These are phyloP conservation scores for Leishmania braziliensis DNA, from an alignment of 208 protist genomes.

Conservation along the genomic window DNA sequence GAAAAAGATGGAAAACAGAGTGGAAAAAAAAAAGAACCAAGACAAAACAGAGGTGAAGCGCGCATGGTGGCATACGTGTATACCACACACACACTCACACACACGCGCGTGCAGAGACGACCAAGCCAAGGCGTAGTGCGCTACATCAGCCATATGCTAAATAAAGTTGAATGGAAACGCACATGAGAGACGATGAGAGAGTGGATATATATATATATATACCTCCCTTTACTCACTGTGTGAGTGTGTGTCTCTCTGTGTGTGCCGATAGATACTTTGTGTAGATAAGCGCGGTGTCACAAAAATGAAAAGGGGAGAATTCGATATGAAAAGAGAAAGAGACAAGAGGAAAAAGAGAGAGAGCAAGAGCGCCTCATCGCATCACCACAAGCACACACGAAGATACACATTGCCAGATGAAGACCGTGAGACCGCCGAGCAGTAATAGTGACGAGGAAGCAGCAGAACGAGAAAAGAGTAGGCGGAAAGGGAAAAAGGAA, in stretches of 20 bases:
- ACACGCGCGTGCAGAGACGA: not conserved
- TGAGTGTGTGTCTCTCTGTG: not conserved
- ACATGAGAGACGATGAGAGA: not conserved
- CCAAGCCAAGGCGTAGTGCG: not conserved
- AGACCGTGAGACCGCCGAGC: not conserved
- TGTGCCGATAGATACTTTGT: not conserved
- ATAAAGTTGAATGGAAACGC: not conserved
- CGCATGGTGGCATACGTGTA: not conserved
- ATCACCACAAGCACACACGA: not conserved
- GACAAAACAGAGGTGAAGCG: not conserved
- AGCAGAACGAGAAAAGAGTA: not conserved
- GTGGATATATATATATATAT: not conserved
- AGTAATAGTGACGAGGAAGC: not conserved
- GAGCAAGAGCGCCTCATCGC: not conserved
- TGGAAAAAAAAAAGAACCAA: not conserved
- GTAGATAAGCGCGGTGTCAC: not conserved
- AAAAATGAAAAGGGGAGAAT: not conserved
- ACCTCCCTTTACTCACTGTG: not conserved
- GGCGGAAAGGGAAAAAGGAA: not conserved
- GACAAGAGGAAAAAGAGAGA: not conserved
- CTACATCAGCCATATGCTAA: not conserved
- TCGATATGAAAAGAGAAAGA: not conserved
- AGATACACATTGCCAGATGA: not conserved
- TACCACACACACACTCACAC: not conserved
- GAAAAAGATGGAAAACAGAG: not conserved